Conservation (phyloP, 495 filamentous ascomycete genomes). For the Antarctomyces pellizariae region DNA sequence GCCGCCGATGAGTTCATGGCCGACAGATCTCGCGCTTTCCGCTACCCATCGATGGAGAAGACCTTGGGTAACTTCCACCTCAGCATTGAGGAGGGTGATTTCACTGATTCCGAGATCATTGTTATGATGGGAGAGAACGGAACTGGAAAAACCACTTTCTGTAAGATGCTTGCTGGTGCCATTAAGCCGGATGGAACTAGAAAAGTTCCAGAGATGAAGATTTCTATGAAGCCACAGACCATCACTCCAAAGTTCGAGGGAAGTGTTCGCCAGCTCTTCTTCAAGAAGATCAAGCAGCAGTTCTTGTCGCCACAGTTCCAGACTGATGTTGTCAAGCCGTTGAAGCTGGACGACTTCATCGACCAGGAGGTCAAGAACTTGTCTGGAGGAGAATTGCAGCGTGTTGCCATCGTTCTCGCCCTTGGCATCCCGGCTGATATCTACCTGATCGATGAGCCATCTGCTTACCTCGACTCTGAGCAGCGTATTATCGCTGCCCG, state of each 20-base stretch:
- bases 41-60: slow-evolving; percentile 81
- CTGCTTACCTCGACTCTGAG: slow-evolving; percentile 89
- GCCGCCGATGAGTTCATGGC: slow-evolving; percentile 73
- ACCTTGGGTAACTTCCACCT: slow-evolving; percentile 80
- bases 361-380: slow-evolving; percentile 98
- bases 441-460: slow-evolving; percentile 93
- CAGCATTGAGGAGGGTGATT: slow-evolving; percentile 53
- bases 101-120: slow-evolving; percentile 94
- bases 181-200: slow-evolving; percentile 61
- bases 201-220: slow-evolving; percentile 77
- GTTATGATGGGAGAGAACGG: slow-evolving; percentile 99
- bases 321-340: slow-evolving; percentile 96
- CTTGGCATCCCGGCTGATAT: slow-evolving; percentile 93
- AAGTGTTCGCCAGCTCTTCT: slow-evolving; percentile 83
- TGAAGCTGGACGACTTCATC: slow-evolving; percentile 96
- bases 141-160: slow-evolving; percentile 95
- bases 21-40: slow-evolving; percentile 66
- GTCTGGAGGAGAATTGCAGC: slow-evolving; percentile 96
- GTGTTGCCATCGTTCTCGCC: slow-evolving; percentile 90
- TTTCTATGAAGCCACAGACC: slow-evolving; percentile 98
- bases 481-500: slow-evolving; percentile 92
- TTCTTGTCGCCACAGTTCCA: slow-evolving; percentile 96
- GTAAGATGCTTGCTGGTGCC: slow-evolving; percentile 77
- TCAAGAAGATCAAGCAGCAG: slow-evolving; percentile 91
- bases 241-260: slow-evolving; percentile 95